These are phyloP conservation scores for Colletotrichum neosansevieriae DNA, from an alignment of 2,329 filamentous ascomycete species.

Conservation along the genomic window DNA sequence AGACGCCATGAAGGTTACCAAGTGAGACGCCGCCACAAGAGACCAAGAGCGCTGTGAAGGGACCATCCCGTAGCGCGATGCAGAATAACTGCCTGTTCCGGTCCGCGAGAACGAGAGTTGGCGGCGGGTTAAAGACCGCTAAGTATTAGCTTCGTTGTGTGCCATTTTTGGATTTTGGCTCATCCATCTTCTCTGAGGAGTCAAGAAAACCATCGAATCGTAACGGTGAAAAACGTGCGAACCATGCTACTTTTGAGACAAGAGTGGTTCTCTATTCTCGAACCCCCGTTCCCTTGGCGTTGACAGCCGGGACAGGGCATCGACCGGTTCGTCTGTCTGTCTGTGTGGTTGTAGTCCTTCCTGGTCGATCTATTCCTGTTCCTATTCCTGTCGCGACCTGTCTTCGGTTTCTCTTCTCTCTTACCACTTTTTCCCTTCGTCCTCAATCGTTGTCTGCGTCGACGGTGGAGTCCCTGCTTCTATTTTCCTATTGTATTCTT, in stretches of 20 bases:
- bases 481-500: conserved; percentile 18
- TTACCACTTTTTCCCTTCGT: conserved; percentile 11
- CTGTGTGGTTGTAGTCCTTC: background rate
- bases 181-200: conserved; percentile 1
- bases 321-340: conserved; percentile 29
- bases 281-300: conserved; percentile 27
- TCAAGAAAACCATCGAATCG: conserved; percentile 7
- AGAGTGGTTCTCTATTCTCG: conserved; percentile 7
- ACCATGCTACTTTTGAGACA: conserved; percentile 36
- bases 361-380: conserved; percentile 26
- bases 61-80: background rate
- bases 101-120: conserved; percentile 4
- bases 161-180: conserved; percentile 31
- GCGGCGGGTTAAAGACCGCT: background rate
- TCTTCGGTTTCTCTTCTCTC: conserved; percentile 24
- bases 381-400: conserved; percentile 26
- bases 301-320: conserved; percentile 30
- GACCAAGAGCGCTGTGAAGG: background rate
- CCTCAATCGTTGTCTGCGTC: conserved; percentile 33
- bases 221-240: conserved; percentile 26
- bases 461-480: conserved; percentile 34
- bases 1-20: too few species aligned
- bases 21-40: background rate
- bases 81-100: conserved; percentile 1
- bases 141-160: background rate